Percentiles rank a stretch among this genome's conserved stretches.
Conservation (phyloP, 768 basidiomycete genomes). For the Crucibulum laeve region DNA sequence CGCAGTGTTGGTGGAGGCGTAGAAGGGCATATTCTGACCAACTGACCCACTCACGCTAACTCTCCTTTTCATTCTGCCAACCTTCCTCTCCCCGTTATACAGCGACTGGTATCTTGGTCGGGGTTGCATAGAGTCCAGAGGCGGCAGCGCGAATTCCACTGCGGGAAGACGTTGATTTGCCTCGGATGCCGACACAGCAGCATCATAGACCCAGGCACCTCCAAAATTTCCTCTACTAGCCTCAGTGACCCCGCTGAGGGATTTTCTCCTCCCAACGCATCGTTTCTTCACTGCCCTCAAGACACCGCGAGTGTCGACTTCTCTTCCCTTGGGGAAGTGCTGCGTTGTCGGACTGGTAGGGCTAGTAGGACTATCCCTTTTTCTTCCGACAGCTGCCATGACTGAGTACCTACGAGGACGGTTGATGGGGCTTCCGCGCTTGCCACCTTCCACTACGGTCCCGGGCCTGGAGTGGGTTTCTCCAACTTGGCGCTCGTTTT, state of each 20-base stretch:
- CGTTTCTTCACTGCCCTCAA: slow-evolving; percentile 48
- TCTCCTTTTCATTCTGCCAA: slow-evolving; percentile 7
- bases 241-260: slow-evolving; percentile 27
- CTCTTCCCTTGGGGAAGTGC: background rate
- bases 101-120: slow-evolving; percentile 6
- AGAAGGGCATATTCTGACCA: slow-evolving; percentile 1
- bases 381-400: too few species aligned
- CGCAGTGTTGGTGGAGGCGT: background rate
- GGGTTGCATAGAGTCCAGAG: slow-evolving; percentile 8
- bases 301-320: slow-evolving; percentile 11
- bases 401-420: too few species aligned
- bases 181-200: slow-evolving; percentile 42
- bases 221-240: slow-evolving; percentile 12
- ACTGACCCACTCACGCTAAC: slow-evolving; percentile 11
- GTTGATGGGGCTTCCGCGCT: too few species aligned
- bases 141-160: slow-evolving; percentile 8
- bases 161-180: slow-evolving; percentile 7
- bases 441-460: slow-evolving; percentile 12
- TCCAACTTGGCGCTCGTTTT: slow-evolving; percentile 8
- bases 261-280: slow-evolving; percentile 49
- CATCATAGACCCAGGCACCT: slow-evolving; percentile 45
- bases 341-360: background rate
- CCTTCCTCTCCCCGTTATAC: slow-evolving; percentile 3
- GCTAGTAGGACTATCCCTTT: background rate
- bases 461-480: slow-evolving; percentile 22